Base-by-base conservation (phyloP, 768 basidiomycete species). In the Fomitopsis serialis region DNA sequence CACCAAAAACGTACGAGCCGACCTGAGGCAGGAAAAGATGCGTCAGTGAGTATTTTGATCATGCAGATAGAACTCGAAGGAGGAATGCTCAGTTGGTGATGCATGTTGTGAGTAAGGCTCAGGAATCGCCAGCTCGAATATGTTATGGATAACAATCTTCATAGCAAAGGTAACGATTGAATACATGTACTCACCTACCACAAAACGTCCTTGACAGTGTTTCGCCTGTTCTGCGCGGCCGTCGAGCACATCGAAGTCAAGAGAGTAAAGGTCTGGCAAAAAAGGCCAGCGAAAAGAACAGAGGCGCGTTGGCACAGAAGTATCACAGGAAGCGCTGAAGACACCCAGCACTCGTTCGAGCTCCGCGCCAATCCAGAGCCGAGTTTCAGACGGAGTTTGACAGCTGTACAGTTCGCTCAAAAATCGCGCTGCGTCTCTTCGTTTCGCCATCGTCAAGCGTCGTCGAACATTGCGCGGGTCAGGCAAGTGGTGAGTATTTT, bases 101-200 rank as follows among this genome's bases (percentile, higher is more conserved):
- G 85, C 85, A 87, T 87, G 85, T 85, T 82, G 66, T 74, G 84
- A 87, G 84, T 70, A 68, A 67, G 85, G 85, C 76, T 85, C 84
- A 85, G 80, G 71, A 73, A 59, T 87, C 85, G 81, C 84, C 84
- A 67, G 74, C 84, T 85, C 84, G 81, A 64, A 71, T n/a, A n/a
- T 63, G 60, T 63, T 67, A 82, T 83, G 82, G 82, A 82, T 55
- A 74, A 69, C 59, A 78, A 83, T 87, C 85, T 81, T 86, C 84
- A 78, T 68, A 7, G 66, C 69, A 63, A 66, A 19, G 35, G 22
- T 34, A 34, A 32, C 11, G 11, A 32, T 32, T 11, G 25, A 27
- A 48, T 23, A 2, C 43, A n/a, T 43, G 49, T 43, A 42, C 59
- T 74, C 67, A 78, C 77, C 64, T 51, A 54, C 36, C 5, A 17